Evolutionary conservation across 306 rosid genomes (phyloP), one percentile per base, ranked within the genome.

Genomic region (Pterocarpus macrocarpus): DNA sequence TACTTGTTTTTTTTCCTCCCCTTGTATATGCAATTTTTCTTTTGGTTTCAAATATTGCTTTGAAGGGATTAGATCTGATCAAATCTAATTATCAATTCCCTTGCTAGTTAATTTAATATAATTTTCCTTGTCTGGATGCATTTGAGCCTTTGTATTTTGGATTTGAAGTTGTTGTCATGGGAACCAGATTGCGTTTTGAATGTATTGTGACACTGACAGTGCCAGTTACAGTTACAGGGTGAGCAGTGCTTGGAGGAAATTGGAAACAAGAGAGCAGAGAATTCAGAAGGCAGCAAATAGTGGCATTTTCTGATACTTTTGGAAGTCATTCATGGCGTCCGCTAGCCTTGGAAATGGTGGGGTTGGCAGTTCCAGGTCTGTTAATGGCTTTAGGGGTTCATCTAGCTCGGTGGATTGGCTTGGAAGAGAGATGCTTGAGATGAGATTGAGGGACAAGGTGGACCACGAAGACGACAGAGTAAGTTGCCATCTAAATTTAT

Each of bases 391-490:
- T 67, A 91, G 96, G 83, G 91, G 87, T 77, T 91, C 99, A 2
- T 93, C 99, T 15, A 89, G 88, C 72, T 93, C 97, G 4, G 96
- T 95, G 43, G 99, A 95, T 81, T 95, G 99, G 99, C 94, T 95
- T n/a, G 98, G 97, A 4, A 90, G 96, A 81, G 99, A 95, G 94
- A 93, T 95, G 98, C 93, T 91, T 72, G 94, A 93, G 87, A 93
- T 95, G 99, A 90, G 84, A 43, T 76, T 94, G 85, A 84, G 90
- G 83, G 97, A 91, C 83, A 89, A 80, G 70, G 65, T 76, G 14
- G 93, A 90, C 52, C 87, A 80, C 5, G 95, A 91, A 1, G 95
- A 87, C 5, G 95, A 88, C 64, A 86, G 95, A 80, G 98, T 91
- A 79, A 81, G 36, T 6, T 32, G 14, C 14, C 15, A 73, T 35